Base-by-base conservation (phyloP, 2,329 filamentous ascomycete species). In the Fusarium ambrosium region DNA sequence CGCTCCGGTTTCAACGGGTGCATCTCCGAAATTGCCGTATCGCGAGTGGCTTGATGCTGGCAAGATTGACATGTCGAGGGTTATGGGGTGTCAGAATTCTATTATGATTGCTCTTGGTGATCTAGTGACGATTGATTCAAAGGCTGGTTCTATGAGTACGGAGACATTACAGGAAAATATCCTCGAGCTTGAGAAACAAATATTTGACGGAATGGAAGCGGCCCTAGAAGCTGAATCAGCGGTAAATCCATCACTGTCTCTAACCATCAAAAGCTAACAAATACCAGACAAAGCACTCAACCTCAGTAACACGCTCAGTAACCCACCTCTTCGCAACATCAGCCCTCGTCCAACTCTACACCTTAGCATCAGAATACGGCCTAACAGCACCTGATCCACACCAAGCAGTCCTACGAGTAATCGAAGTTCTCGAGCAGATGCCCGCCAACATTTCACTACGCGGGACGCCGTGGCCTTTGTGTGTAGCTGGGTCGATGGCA, bases 81-180 rank as follows among this genome's bases (percentile, higher is more conserved):
- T 79, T 0, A 79, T 79, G 72, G 77, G 77, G 0, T 79, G 76
- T 14, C 56, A 69, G 4, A 79, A 72, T 8, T 71, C 60, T 4
- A 71, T 69, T 16, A 76, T 79, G 70, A 36, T 63, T 1, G 64
- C 62, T 1, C 75, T 79, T 2, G 77, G 72, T 1, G 77, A 79
- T 20, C 37, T 71, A 16, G 68, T 51, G 7, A 3, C 24, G 18
- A n/a, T 74, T 8, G 36, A 32, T 9, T 18, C 36, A 1, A 24
- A n/a, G 6, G 62, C 41, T n/a, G 2, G 3, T 2, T 13, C 16
- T 2, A 18, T 69, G 18, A 29, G 7, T 0, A 13, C 8, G 0
- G 29, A 16, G 1, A 5, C 13, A 9, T 22, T 70, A 2, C 45
- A 48, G 11, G 4, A 14, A 2, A 13, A 4, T 2, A 65, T 69